Evolutionary conservation across 1,284 basidiomycete species (phyloP), one percentile per base, ranked within the genome.

Genomic region (Flammula alnicola): DNA sequence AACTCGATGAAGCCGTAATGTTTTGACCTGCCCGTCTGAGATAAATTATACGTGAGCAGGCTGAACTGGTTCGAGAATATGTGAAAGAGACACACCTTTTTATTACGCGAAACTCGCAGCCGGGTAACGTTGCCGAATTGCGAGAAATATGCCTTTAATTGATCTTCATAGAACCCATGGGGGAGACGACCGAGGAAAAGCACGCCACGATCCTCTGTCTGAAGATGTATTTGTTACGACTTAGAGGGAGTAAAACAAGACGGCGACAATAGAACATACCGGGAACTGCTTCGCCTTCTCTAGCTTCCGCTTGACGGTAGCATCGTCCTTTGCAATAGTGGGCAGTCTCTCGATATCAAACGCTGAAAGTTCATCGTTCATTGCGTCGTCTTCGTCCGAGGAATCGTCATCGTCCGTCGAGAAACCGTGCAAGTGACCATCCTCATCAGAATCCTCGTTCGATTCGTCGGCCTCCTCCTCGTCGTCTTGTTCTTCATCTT

Each of bases 1-100:
- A 99, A 97, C 71, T 99, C 96, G 64, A 99, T 79, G 74, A 98
- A 99, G 2, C 84, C 96, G 69, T 98, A 99, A 71, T 98, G 96
- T 71, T 97, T 98, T 26, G 95, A 95, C 48, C 82, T 83, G 51
- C 97, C 97, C 9, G 95, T 98, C 93, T 95, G 59, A 3, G 14
- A 30, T 30, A 29, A 35, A 30, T 20, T 39, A 2, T n/a, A 17
- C 14, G 12, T 38, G 29, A 39, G 44, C 37, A 14, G 8, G 33
- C 23, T 31, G 16, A 30, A 23, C 9, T 20, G 20, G 20, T 35
- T 32, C n/a, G 14, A 25, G 12, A 25, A 43, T n/a, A n/a, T n/a
- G n/a, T n/a, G 8, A 42, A 22, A 38, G 32, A 22, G 32, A 55
- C 69, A 35, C 29, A 93, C 93, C 81, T 91, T 93, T 74, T 93